Conservation (phyloP, 345 rosid genomes). For the Draba incana region DNA sequence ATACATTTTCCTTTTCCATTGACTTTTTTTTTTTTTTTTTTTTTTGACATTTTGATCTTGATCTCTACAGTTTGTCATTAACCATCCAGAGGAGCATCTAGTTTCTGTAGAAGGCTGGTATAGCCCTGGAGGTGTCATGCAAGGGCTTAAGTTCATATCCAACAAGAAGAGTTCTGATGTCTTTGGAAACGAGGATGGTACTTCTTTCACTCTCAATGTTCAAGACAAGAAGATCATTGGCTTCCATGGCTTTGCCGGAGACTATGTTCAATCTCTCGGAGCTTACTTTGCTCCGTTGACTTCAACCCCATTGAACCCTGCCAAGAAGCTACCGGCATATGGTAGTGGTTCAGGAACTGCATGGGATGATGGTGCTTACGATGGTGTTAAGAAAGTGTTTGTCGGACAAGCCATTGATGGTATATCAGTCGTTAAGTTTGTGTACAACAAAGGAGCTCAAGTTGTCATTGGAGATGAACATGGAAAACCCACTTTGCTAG, state of each 20-base stretch:
- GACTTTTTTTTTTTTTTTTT: too few relatives aligned
- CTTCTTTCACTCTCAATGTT: slow-evolving; percentile 34
- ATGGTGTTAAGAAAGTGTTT: slow-evolving; percentile 25
- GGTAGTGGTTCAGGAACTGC: slow-evolving; percentile 29
- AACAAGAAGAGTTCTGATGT: not conserved
- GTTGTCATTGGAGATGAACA: slow-evolving; percentile 14
- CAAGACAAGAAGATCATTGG: slow-evolving; percentile 40
- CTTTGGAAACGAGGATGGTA: slow-evolving; percentile 11
- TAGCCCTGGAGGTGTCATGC: slow-evolving; percentile 10
- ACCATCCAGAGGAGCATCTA: slow-evolving; percentile 27
- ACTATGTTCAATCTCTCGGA: not conserved
- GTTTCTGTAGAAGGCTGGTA: slow-evolving; percentile 36
- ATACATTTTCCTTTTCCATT: not conserved
- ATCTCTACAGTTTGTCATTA: slow-evolving; percentile 29
- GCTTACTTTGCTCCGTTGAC: not conserved
- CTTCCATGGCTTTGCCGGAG: slow-evolving; percentile 30
- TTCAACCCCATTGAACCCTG: too few relatives aligned
- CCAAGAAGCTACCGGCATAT: slow-evolving; percentile 12
- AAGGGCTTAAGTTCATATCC: slow-evolving; percentile 34
- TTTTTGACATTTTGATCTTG: slow-evolving; percentile 10
- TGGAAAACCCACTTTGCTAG: slow-evolving; percentile 26
- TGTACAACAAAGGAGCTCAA: slow-evolving; percentile 11
- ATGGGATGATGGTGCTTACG: slow-evolving; percentile 39
- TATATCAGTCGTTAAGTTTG: slow-evolving; percentile 33
- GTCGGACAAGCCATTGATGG: slow-evolving; percentile 30